Evolutionary conservation across 768 basidiomycete species (phyloP), one percentile per base, ranked within the genome.

Genomic region (Naganishia vaughanmartiniae): DNA sequence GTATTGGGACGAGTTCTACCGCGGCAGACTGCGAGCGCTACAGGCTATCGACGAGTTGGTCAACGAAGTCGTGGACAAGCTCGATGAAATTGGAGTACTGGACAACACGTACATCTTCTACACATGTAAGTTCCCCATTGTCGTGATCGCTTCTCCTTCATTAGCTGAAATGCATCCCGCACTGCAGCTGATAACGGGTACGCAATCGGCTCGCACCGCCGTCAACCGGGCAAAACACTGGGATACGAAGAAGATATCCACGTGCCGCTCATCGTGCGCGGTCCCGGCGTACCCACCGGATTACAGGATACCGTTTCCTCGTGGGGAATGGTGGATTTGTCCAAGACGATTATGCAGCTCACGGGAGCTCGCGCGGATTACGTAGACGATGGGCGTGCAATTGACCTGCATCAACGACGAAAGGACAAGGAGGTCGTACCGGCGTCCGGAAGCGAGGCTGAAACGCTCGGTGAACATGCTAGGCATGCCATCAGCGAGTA

Each of bases 211-310:
- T 67, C 66, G 0, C 73, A 76, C 42, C 71, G 76, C 11, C 71
- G 76, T 21, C 71, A 72, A 21, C 73, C 76, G 1, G 73, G 74
- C 0, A 76, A 76, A 68, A 75, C 74, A 1, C 55, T 72, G 0
- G 70, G 70, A 0, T 74, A 72, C 48, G 76, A 76, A 54, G 74
- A 75, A 54, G 76, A 76, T 53, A 74, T 76, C 67, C 55, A 72
- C 63, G 51, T 72, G 39, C 73, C 70, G 19, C 54, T 73, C 39
- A 67, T 75, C 33, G 75, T 75, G 10, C 75, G 75, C 6, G 73
- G 73, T 10, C 75, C 75, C 0, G 21, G 30, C 17, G 66, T 72
- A 12, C 65, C 68, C 0, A 21, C 36, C 1, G 73, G 73, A 7
- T 7, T 69, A 10, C 54, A 54, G 45, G 71, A 74, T 60, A n/a